Evolutionary conservation across 371 early-diverging fungal genomes (phyloP), one percentile per base, ranked within the genome.

Genomic region (Syncephalastrum contaminatum): DNA sequence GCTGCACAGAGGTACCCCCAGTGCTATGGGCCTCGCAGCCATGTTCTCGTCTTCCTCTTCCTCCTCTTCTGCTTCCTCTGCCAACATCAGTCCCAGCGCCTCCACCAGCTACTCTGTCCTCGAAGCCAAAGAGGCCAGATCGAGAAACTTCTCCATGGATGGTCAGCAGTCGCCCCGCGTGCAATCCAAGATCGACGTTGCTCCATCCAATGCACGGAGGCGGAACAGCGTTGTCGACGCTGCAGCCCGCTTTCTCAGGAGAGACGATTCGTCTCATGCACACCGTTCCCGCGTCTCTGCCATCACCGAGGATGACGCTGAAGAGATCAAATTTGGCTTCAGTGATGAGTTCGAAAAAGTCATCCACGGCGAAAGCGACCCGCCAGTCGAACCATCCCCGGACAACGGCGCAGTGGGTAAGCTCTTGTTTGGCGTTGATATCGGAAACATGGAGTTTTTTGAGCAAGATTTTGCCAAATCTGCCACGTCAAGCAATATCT

Each of bases 341-440:
- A 59, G 56, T 16, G 47, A 59, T 25, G 62, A 62, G 24, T 41
- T 62, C 15, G 62, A 44, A 15, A 39, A 46, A 43, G 51, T 45
- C 16, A 64, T 64, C 19, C 44, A 59, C 14, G 48, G 51, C 36
- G 52, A 51, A 2, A 46, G 2, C 36, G 42, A 18, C 30, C 52
- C 40, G 4, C 30, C 39, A 22, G 40, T 13, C 25, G 48, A 49
- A 44, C 18, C 54, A 15, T 8, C 27, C 15, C 21, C 44, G n/a
- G 51, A 43, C 22, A 51, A 47, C 39, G 53, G 56, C 27, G 60
- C 62, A 30, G 65, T 64, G 18, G 73, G 67, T 14, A 64, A 62
- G 18, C 39, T 67, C 18, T 43, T 67, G 13, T 73, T 70, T 54
- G 70, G 66, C 1, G 67, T 67, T 22, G 67, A 70, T 43, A 59